Evolutionary conservation across 768 basidiomycete genomes (phyloP), one percentile per base, ranked within the genome.

Genomic region (Glaciozyma antarctica): DNA sequence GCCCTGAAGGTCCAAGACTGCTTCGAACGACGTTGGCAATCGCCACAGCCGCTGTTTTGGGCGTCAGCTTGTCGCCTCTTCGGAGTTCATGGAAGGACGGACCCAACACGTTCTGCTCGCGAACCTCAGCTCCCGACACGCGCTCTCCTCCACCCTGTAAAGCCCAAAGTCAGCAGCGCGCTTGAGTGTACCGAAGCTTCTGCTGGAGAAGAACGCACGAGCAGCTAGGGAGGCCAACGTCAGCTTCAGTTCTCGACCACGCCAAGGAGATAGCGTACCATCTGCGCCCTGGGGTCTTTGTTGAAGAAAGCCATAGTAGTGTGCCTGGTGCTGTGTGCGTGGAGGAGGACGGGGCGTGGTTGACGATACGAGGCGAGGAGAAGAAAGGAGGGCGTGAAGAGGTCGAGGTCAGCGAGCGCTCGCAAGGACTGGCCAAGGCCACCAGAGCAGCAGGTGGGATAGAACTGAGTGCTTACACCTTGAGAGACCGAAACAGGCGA

Each of bases 21-120:
- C 88, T 94, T 82, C 93, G 95, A 48, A 99, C 85, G 73, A 98
- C 87, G 78, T 99, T 99, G 65, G 95, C 91, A 74, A 99, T 95
- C 9, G 94, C 86, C 75, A 89, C 86, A 54, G 93, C 94, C 53
- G 94, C 95, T 73, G 90, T 41, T 41, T 34, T 41, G 38, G 38
- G 2, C 38, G 38, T 41, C 38, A 41, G 38, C 38, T 41, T 41
- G 38, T 5, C 38, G 38, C 38, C 38, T 34, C 38, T 5, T 41
- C 38, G 38, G 38, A 41, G 38, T 41, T 41, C 10, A 41, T 41
- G 38, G 38, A 41, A 41, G 38, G 38, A 41, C 38, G 38, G 38
- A 41, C 38, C 38, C 38, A 13, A 83, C 73, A 98, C 94, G 95
- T 77, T 66, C 70, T 70, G 52, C 32, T 62, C 69, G 54, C 62